Base-by-base conservation (phyloP, 78 protist species). In the Anaeramoeba ignava region DNA sequence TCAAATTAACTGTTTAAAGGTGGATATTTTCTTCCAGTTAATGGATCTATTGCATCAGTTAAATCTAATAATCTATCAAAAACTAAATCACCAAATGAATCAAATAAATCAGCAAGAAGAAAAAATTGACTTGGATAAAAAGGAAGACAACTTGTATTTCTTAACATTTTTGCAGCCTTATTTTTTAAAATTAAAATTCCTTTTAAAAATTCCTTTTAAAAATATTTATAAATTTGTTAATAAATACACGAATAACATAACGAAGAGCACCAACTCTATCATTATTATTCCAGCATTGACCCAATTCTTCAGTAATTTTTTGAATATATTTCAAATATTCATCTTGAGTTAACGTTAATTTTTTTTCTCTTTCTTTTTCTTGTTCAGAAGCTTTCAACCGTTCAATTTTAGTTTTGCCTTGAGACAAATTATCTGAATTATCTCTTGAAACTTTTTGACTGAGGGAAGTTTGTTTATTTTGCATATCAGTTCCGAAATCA, bases 81-180 rank as follows among this genome's bases (percentile, higher is more conserved):
- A 31, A 93, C 97, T 17, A 94, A 81, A 42, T 82, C 82, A 2
- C 98, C 98, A 83, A 95, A 95, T 0, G 92, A 91, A 88, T 95
- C 98, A 41, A 95, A 84, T 3, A 95, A 91, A 54, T 94, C 93
- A 1, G 96, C 85, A 3, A 90, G 80, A 33, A 95, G 91, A 17
- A 93, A 94, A 82, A 93, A 95, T 78, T 92, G 82, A 84, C 89
- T 82, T 38, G 98, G 98, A 82, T 93, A 95, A 87, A 94, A 95
- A 79, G 82, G 78, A 41, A 84, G 85, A 38, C 85, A 86, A 67
- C 73, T 41, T 39, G 86, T 92, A 68, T 83, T 85, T 2, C 80
- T 2, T 67, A 93, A 90, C 54, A 93, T 3, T 86, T 91, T 93
- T 81, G 91, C 86, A 8, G 92, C n/a, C n/a, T n/a, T n/a, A n/a